Percentiles rank a stretch among this genome's conserved stretches.
These are phyloP conservation scores for Fusarium fujikuroi DNA, from an alignment of 2,329 filamentous ascomycete species.

Conservation along the genomic window DNA sequence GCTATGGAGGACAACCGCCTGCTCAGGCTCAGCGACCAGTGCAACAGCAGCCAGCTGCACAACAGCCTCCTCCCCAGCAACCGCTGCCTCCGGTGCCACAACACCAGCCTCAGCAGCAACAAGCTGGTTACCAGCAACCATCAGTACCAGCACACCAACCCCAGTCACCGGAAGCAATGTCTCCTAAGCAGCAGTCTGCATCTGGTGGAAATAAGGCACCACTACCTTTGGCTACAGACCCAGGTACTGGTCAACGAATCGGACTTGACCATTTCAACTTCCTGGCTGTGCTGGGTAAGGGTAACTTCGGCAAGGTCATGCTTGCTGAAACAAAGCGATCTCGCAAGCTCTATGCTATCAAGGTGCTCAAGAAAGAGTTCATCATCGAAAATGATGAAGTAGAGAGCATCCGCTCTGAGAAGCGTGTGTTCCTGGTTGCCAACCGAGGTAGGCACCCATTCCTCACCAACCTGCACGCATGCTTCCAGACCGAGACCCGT, in stretches of 20 bases:
- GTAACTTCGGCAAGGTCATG: slow-evolving; percentile 99
- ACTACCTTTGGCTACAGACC: slow-evolving; percentile 75
- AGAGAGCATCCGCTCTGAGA: slow-evolving; percentile 96
- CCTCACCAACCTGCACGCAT: slow-evolving; percentile 92
- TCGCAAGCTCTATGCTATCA: slow-evolving; percentile 95
- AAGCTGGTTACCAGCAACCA: slow-evolving; percentile 51
- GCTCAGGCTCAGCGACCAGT: slow-evolving; percentile 48
- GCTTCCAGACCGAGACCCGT: slow-evolving; percentile 98
- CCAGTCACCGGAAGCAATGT: slow-evolving; percentile 52
- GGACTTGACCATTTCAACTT: slow-evolving; percentile 99
- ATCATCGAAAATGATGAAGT: slow-evolving; percentile 99
- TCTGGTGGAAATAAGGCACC: slow-evolving; percentile 61
- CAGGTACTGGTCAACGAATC: slow-evolving; percentile 84
- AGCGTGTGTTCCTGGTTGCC: slow-evolving; percentile 95
- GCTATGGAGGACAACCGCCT: slow-evolving; percentile 52
- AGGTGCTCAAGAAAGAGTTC: slow-evolving; percentile 99
- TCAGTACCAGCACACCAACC: slow-evolving; percentile 53
- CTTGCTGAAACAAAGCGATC: slow-evolving; percentile 94
- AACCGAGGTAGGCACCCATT: slow-evolving; percentile 98
- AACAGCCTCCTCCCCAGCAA: slow-evolving; percentile 53
- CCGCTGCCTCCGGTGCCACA: slow-evolving; percentile 48
- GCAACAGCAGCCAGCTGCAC: slow-evolving; percentile 48
- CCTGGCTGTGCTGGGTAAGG: slow-evolving; percentile 95
- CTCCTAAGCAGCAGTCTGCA: slow-evolving; percentile 46
- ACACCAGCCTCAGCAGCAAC: slow-evolving; percentile 47